A percentile compares a stretch with the other conserved stretches of the same genome.
phyloP scores from a whole-genome alignment of 352 stramenopile genomes.

The Albugo laibachii region DNA sequence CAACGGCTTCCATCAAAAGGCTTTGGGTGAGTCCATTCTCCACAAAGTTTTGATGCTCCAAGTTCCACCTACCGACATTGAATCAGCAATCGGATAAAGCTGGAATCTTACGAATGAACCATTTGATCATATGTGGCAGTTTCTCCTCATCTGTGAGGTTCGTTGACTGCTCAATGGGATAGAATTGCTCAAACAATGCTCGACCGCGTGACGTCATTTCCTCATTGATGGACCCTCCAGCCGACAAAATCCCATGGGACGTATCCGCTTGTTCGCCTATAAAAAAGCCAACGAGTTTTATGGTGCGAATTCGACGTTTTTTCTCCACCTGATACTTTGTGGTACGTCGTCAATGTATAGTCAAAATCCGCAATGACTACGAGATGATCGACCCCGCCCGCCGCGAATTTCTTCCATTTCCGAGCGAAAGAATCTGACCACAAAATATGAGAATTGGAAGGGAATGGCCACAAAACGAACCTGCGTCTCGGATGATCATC shows the following conservation, averaged over 20 bases:
- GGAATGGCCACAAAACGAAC: no score
- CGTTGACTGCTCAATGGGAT: slow-evolving; percentile 53
- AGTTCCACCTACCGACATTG: slow-evolving; percentile 1
- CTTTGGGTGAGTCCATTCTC: slow-evolving; percentile 25
- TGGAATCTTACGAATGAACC: slow-evolving; percentile 19
- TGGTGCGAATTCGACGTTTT: no score
- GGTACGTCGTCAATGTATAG: slow-evolving; percentile 55
- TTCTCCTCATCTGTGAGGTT: slow-evolving; percentile 45
- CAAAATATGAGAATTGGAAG: no score
- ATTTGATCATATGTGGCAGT: slow-evolving; percentile 57
- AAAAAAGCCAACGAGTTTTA: background rate
- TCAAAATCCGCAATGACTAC: slow-evolving; percentile 73
- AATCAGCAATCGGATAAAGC: background rate
- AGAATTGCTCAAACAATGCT: slow-evolving; percentile 51
- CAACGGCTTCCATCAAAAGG: slow-evolving; percentile 15
- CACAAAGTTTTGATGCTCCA: slow-evolving; percentile 17
- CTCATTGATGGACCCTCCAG: slow-evolving; percentile 20
- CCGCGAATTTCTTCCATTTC: slow-evolving; percentile 62
- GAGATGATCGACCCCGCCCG: slow-evolving; percentile 38
- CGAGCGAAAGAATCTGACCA: slow-evolving; percentile 30
- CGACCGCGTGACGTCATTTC: slow-evolving; percentile 12
- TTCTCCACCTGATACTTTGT: slow-evolving; percentile 8
- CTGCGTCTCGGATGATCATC: no score
- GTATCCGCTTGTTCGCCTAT: slow-evolving; percentile 27
- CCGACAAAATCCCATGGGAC: slow-evolving; percentile 30